These are phyloP conservation scores for Phtheirospermum japonicum DNA, from an alignment of 257 asterid species.

Conservation along the genomic window DNA sequence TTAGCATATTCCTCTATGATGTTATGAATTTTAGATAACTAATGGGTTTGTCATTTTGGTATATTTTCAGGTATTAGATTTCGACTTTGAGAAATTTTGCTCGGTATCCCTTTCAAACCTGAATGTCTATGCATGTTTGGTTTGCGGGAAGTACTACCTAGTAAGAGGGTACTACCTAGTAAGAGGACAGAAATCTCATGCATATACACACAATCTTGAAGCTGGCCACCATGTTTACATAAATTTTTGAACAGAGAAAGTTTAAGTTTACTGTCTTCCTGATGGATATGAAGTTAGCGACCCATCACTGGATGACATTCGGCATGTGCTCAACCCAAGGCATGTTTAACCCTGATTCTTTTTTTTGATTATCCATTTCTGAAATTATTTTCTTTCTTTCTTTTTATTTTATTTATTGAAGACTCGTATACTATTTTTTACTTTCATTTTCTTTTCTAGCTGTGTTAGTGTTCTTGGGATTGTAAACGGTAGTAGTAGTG, in stretches of 20 bases:
- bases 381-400: neutral
- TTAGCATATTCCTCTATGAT: neutral
- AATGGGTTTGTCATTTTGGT: neutral
- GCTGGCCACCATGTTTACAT: too few species aligned
- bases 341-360: too few species aligned
- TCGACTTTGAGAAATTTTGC: slow-evolving; percentile 93
- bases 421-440: neutral
- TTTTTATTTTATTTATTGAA: neutral
- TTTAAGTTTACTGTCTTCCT: slow-evolving; percentile 96
- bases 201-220: slow-evolving; percentile 96
- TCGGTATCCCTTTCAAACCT: slow-evolving; percentile 92
- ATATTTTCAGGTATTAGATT: slow-evolving; percentile 82
- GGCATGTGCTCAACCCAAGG: slow-evolving; percentile 90
- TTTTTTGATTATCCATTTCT: neutral
- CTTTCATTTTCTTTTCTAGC: too few species aligned
- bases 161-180: slow-evolving; percentile 96
- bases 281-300: slow-evolving; percentile 96
- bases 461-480: too few species aligned
- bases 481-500: too few species aligned
- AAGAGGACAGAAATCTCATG: slow-evolving; percentile 93
- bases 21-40: neutral
- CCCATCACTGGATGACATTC: slow-evolving; percentile 89
- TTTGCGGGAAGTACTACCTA: too few species aligned
- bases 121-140: slow-evolving; percentile 95
- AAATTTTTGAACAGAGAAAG: slow-evolving; percentile 88